phyloP scores from a whole-genome alignment of 176 grass and related monocot genomes.

The Sorghum bicolor region DNA sequence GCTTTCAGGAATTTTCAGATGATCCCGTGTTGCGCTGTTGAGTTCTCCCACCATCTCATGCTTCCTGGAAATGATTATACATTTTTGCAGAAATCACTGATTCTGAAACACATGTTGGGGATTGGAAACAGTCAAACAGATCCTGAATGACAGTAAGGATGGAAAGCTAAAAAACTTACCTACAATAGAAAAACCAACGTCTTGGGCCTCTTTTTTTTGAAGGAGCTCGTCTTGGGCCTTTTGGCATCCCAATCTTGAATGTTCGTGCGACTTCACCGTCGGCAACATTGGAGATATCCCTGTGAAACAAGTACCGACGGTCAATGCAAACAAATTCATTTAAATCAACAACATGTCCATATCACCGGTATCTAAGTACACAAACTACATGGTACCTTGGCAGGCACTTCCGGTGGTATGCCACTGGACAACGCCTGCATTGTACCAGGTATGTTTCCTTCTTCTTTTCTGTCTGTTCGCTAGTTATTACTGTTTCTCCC shows the following conservation, averaged over 20 bases:
- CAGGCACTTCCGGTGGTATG: conserved; percentile 27
- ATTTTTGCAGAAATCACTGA: not conserved
- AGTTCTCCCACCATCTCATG: not conserved
- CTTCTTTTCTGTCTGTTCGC: not conserved
- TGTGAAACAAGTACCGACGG: not conserved
- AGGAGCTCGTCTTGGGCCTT: too few relatives aligned
- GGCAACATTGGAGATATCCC: not conserved
- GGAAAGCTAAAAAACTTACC: conserved; percentile 23
- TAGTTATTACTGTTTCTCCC: not conserved
- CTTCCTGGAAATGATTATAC: not conserved
- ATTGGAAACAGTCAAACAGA: not conserved
- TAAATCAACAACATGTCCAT: not conserved
- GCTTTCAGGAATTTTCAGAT: not conserved
- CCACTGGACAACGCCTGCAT: conserved; percentile 15
- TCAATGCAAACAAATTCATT: not conserved
- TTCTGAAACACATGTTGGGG: not conserved
- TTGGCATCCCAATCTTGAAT: not conserved
- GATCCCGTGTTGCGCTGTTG: not conserved
- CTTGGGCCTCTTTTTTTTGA: too few relatives aligned
- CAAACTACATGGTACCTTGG: conserved; percentile 23
- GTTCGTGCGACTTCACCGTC: conserved; percentile 22
- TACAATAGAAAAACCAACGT: conserved; percentile 53
- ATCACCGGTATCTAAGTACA: not conserved
- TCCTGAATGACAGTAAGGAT: not conserved
- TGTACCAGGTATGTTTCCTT: not conserved